Base-by-base conservation (phyloP, 1,284 basidiomycete genomes). In the Trametes versicolor region DNA sequence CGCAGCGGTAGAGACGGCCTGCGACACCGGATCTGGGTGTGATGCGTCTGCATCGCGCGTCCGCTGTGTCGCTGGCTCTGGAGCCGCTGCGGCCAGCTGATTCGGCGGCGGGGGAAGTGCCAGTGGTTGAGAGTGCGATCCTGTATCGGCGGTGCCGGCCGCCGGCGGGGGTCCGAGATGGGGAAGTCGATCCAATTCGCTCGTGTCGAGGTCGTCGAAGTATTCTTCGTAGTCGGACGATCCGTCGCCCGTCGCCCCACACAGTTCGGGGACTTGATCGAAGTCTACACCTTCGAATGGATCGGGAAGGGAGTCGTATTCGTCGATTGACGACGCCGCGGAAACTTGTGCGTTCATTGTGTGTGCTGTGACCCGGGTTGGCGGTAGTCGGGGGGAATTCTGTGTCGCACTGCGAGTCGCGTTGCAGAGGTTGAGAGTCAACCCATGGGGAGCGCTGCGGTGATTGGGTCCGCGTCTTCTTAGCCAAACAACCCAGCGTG, bases 181-280 rank as follows among this genome's bases (percentile, higher is more conserved):
- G 1, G 72, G 70, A 5, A 75, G 59, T 7, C 41, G 29, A 50
- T 67, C 68, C 57, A 70, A 66, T 5, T 8, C 58, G 29, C 29
- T 21, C 10, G 50, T 39, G 52, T 76, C 70, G 8, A 74, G 34
- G 15, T 65, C 70, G 7, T 58, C 62, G 52, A 70, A 69, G 53
- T 59, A 69, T 3, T 49, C 25, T 29, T 72, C 69, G n/a, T 59
- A 69, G 39, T 69, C 67, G 8, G 36, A 50, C 13, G 43, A 48
- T 55, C 49, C 58, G 13, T 27, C 27, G 13, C 17, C 50, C 4
- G 34, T 12, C 5, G 15, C 4, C 0, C 21, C 13, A 27, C 49
- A 60, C 36, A 55, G 21, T 23, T 53, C 23, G 43, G 43, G 49
- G 19, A 68, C 55, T 10, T 59, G 58, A 21, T 60, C 53, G 45